Conservation (phyloP, 2,329 filamentous ascomycete species). For the Pyricularia pennisetigena region DNA sequence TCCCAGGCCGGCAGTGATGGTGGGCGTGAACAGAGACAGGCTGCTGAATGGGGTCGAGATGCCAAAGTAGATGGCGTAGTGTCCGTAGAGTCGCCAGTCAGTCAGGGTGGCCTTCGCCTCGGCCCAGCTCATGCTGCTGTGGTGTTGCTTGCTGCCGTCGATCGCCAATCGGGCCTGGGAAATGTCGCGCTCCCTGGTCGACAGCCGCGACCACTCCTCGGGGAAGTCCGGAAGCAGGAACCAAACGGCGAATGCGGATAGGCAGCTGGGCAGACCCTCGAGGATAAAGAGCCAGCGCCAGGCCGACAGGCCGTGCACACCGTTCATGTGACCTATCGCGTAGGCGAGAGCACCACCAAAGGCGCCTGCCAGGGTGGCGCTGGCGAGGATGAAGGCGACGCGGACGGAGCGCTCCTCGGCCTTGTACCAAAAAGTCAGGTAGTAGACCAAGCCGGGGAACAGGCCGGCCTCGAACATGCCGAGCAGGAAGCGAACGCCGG, state of each 20-base stretch:
- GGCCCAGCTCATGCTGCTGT: slow-evolving; percentile 51
- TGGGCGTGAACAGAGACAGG: slow-evolving; percentile 52
- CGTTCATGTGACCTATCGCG: slow-evolving; percentile 62
- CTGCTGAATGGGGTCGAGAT: slow-evolving; percentile 46
- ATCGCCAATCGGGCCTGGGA: slow-evolving; percentile 30
- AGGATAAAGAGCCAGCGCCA: slow-evolving; percentile 65
- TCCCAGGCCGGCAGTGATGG: slow-evolving; percentile 44
- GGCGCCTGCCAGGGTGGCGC: slow-evolving; percentile 60
- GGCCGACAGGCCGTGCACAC: slow-evolving; percentile 46
- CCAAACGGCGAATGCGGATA: slow-evolving; percentile 46
- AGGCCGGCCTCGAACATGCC: slow-evolving; percentile 53
- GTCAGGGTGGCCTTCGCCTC: slow-evolving; percentile 62
- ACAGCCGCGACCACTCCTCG: slow-evolving; percentile 54
- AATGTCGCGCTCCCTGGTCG: slow-evolving; percentile 47
- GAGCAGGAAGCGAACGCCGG: slow-evolving; percentile 57
- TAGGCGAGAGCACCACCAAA: slow-evolving; percentile 66
- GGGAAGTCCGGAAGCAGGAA: slow-evolving; percentile 58
- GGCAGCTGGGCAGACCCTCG: slow-evolving; percentile 31
- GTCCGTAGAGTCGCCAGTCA: slow-evolving; percentile 58
- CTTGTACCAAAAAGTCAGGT: slow-evolving; percentile 67
- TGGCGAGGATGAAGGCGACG: slow-evolving; percentile 61
- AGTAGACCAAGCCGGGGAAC: slow-evolving; percentile 34
- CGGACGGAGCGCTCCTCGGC: slow-evolving; percentile 61
- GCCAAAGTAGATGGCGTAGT: slow-evolving; percentile 46
- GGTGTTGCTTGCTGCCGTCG: slow-evolving; percentile 43